Evolutionary conservation across 1,284 basidiomycete genomes (phyloP), one percentile per base, ranked within the genome.

Genomic region (Tilletia horrida): DNA sequence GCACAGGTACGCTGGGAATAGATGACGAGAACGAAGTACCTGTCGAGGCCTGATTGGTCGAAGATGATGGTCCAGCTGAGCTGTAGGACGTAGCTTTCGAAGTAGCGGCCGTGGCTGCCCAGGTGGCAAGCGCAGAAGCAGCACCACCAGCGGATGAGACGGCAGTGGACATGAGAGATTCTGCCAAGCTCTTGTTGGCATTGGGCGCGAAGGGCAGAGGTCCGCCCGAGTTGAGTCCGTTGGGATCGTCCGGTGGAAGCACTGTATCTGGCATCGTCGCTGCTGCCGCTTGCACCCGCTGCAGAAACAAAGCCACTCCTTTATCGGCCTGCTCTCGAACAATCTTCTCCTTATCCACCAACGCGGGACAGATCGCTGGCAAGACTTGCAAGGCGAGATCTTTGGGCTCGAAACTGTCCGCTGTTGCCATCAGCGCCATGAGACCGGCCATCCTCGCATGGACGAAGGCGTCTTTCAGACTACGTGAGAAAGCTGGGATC

Each of bases 351-450:
- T 70, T 67, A 64, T 81, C 80, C 16, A 81, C 69, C 62, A 81
- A 71, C 63, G 73, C 76, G 0, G 80, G 80, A 2, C 73, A 64
- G 21, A 81, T 68, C 0, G 75, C 74, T 0, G 80, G 80, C 23
- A 81, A 42, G 11, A 79, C 73, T 25, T 72, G 69, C 1, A 64
- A 59, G 0, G 80, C 80, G 27, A 71, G 66, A 40, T 78, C 76
- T 35, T 78, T 74, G 23, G 71, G 70, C 48, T 57, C 93, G 73
- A 92, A 98, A 70, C 89, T 91, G 40, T 97, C 94, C 18, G 90
- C 88, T 0, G 92, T 94, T 0, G 95, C 93, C 89, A 94, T 95
- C 74, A 97, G 88, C 16, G 93, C 92, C 92, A 95, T 93, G 52
- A 98, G 83, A 0, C 92, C 96, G 0, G 95, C 95, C 0, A 97